These are phyloP conservation scores for Ophiocordyceps camponoti-saundersi DNA, from an alignment of 2,329 filamentous ascomycete species.

Conservation along the genomic window DNA sequence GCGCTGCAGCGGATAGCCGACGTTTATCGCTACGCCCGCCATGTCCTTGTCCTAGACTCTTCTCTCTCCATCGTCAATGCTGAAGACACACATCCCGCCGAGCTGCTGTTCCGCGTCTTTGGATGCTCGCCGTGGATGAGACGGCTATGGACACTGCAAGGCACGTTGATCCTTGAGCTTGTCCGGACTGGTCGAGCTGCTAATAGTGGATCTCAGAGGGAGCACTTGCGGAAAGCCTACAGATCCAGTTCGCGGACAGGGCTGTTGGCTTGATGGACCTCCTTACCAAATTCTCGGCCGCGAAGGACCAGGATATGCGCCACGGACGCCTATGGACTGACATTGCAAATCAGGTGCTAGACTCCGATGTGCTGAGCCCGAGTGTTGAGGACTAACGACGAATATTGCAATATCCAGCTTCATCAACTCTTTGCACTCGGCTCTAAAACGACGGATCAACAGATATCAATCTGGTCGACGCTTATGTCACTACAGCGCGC, in stretches of 20 bases:
- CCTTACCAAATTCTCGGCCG: constrained; percentile 3
- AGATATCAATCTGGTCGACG: not conserved
- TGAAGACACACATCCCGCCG: constrained; percentile 4
- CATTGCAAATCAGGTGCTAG: constrained; percentile 5
- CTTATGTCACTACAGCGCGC: constrained; percentile 8
- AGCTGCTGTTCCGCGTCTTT: constrained; percentile 14
- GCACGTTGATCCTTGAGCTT: constrained; percentile 1
- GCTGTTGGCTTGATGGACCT: constrained; percentile 6
- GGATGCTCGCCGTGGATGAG: constrained; percentile 19
- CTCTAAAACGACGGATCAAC: not conserved
- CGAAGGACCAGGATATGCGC: constrained; percentile 3
- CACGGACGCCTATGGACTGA: constrained; percentile 8
- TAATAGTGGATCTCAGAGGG: constrained; percentile 10
- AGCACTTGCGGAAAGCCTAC: constrained; percentile 12
- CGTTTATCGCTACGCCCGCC: constrained; percentile 14
- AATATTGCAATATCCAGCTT: constrained; percentile 3
- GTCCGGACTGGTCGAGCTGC: not conserved
- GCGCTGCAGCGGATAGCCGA: constrained; percentile 15
- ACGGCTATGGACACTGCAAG: constrained; percentile 21
- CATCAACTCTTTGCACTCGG: constrained; percentile 5
- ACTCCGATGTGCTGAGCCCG: too few species aligned
- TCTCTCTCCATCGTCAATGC: constrained; percentile 9
- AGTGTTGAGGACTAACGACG: too few species aligned
- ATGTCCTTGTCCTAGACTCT: constrained; percentile 16
- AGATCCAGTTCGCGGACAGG: constrained; percentile 15